phyloP scores from a whole-genome alignment of 352 stramenopile genomes.

The Phytophthora palmivora region DNA sequence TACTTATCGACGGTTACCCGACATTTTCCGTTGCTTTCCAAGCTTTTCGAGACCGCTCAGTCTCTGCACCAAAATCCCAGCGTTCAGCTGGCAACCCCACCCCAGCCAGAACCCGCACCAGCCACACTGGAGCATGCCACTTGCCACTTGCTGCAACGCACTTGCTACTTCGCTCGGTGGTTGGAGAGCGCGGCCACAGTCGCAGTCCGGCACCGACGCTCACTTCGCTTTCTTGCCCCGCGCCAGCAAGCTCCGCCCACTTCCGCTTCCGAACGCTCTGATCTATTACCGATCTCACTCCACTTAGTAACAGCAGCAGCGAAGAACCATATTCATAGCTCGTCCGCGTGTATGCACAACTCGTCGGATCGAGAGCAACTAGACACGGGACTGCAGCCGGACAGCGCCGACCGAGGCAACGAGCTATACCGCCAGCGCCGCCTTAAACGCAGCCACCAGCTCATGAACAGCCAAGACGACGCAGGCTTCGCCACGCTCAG shows the following conservation, averaged over 20 bases:
- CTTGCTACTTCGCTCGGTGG: conserved; percentile 45
- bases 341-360: conserved; percentile 36
- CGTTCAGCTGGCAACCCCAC: conserved; percentile 38
- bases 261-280: conserved; percentile 18
- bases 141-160: conserved; percentile 53
- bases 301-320: conserved; percentile 10
- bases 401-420: conserved; percentile 38
- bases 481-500: conserved; percentile 46
- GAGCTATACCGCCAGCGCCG: conserved; percentile 43
- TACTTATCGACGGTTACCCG: conserved; percentile 27
- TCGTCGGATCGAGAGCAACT: conserved; percentile 39
- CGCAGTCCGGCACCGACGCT: conserved; percentile 14
- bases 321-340: conserved; percentile 9
- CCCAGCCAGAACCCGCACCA: conserved; percentile 41
- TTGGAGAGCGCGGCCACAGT: conserved; percentile 34
- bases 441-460: conserved; percentile 38
- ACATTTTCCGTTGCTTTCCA: conserved; percentile 24
- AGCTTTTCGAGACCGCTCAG: conserved; percentile 27
- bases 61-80: conserved; percentile 46
- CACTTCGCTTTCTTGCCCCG: conserved; percentile 40
- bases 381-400: conserved; percentile 35
- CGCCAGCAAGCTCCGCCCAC: conserved; percentile 27
- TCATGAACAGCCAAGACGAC: conserved; percentile 45
- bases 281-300: not conserved
- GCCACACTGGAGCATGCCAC: conserved; percentile 35